Conservation (phyloP, 768 basidiomycete genomes). For the Termitomyces titanicus region DNA sequence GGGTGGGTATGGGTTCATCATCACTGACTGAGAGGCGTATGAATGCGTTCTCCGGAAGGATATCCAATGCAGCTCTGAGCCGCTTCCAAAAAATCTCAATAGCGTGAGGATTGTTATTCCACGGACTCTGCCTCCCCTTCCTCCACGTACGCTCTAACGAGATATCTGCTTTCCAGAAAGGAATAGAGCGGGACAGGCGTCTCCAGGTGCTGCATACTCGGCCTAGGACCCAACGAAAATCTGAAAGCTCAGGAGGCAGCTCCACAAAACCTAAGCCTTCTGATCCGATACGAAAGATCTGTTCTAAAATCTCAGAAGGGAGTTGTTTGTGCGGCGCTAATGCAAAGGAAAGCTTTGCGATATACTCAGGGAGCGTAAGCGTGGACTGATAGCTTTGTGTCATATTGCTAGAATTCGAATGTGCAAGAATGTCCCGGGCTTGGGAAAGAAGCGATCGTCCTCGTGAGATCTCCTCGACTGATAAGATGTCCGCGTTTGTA, state of each 20-base stretch:
- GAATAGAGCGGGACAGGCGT: not conserved
- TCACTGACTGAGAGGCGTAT: not conserved
- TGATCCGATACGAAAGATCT: conserved; percentile 1
- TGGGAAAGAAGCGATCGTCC: not conserved
- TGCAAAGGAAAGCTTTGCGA: not conserved
- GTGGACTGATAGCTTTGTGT: not conserved
- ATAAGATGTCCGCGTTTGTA: too few species aligned
- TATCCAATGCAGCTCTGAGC: not conserved
- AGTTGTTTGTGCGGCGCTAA: too few species aligned
- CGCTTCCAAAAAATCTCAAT: not conserved
- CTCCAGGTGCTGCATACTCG: not conserved
- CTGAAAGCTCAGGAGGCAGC: not conserved
- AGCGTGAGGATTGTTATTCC: too few species aligned
- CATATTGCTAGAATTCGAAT: not conserved
- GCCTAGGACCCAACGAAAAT: not conserved
- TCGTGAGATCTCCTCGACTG: not conserved
- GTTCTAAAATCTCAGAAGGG: not conserved
- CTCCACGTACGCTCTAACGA: not conserved
- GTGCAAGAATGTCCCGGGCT: not conserved
- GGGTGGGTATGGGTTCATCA: not conserved
- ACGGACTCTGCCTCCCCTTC: too few species aligned
- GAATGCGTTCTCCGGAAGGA: not conserved
- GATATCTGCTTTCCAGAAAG: not conserved
- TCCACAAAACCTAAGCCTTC: not conserved
- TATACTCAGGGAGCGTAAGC: not conserved